A percentile compares a stretch with the other conserved stretches of the same genome.
Conservation (phyloP, 495 filamentous ascomycete genomes). For the Penicillium ochrochloron region DNA sequence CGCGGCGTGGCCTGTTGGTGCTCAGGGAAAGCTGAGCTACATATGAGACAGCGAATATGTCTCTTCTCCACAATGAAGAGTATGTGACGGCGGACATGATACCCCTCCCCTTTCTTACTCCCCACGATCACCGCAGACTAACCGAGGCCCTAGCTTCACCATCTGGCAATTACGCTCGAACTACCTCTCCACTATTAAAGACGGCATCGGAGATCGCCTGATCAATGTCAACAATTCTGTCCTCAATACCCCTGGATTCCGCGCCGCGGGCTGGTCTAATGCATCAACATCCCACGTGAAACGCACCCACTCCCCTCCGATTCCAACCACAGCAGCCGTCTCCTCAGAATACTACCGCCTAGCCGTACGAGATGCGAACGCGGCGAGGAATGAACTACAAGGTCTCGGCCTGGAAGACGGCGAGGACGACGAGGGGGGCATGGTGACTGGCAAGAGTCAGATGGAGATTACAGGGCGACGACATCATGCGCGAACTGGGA, state of each 20-base stretch:
- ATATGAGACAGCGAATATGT: slow-evolving; percentile 60
- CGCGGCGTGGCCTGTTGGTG: slow-evolving; percentile 1
- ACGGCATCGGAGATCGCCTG: slow-evolving; percentile 93
- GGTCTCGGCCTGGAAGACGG: slow-evolving; percentile 63
- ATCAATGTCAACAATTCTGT: slow-evolving; percentile 90
- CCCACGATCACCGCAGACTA: slow-evolving; percentile 21
- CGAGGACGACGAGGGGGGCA: slow-evolving; percentile 80
- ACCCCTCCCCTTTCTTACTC: slow-evolving; percentile 5
- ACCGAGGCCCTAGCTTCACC: slow-evolving; percentile 67
- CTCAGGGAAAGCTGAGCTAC: neutral
- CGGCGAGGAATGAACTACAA: slow-evolving; percentile 33
- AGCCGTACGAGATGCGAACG: slow-evolving; percentile 39
- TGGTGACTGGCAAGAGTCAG: slow-evolving; percentile 77
- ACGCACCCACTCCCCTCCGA: slow-evolving; percentile 93
- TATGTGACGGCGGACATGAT: slow-evolving; percentile 49
- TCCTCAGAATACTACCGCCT: slow-evolving; percentile 79
- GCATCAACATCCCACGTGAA: slow-evolving; percentile 68
- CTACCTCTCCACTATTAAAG: slow-evolving; percentile 87
- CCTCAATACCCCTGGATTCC: slow-evolving; percentile 93
- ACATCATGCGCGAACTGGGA: slow-evolving; percentile 53
- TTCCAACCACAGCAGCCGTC: slow-evolving; percentile 75
- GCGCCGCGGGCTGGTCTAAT: slow-evolving; percentile 88
- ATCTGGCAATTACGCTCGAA: slow-evolving; percentile 91
- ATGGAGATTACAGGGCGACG: slow-evolving; percentile 74
- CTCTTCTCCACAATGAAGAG: slow-evolving; percentile 96